Evolutionary conservation across 352 stramenopile genomes (phyloP).

Genomic region (Phytophthora sojae): DNA sequence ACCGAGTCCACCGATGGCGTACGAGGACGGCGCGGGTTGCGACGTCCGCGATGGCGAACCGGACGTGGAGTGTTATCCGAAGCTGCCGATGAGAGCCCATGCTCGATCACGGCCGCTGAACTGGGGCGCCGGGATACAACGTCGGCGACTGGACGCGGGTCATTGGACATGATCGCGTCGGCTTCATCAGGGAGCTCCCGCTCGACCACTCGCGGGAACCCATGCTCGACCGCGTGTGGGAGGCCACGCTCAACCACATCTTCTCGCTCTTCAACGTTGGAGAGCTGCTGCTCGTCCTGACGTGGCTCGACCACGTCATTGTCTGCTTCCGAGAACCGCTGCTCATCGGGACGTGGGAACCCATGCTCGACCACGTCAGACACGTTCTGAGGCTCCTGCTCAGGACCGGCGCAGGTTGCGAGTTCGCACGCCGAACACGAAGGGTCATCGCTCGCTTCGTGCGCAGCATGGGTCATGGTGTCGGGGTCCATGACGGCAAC

Average conservation of each 20-base stretch:
- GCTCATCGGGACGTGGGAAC: constrained; percentile 9
- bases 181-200: no score
- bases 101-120: no score
- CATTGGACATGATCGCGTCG: no score
- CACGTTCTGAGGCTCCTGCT: constrained; percentile 19
- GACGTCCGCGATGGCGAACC: no score
- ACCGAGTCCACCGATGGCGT: no score
- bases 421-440: background rate
- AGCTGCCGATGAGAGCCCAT: no score
- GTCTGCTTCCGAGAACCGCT: background rate
- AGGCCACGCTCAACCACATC: no score
- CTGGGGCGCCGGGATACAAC: no score
- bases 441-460: background rate
- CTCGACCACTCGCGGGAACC: no score
- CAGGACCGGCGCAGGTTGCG: constrained; percentile 13
- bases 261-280: background rate
- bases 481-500: background rate
- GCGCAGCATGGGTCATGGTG: background rate
- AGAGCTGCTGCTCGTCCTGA: background rate
- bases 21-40: no score
- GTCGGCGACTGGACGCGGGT: no score
- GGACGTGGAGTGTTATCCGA: no score
- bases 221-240: constrained; percentile 16
- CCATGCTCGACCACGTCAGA: constrained; percentile 23
- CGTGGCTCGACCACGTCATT: background rate